Evolutionary conservation across 371 early-diverging fungal species (phyloP).

Genomic region (Globomyces sp.): DNA sequence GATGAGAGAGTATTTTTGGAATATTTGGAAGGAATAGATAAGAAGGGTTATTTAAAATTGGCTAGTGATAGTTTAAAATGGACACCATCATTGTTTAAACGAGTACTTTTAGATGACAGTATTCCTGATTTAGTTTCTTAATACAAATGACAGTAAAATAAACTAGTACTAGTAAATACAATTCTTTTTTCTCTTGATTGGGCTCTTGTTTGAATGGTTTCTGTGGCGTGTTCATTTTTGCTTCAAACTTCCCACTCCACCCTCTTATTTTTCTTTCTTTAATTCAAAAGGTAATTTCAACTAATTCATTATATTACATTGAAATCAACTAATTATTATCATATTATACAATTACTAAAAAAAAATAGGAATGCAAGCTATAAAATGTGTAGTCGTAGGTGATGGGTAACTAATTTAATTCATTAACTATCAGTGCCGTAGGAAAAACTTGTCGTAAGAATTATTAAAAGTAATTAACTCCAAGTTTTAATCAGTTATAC

Average conservation of each 20-base stretch:
- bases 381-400: constrained; percentile 98
- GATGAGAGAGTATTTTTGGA: constrained; percentile 22
- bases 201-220: no score
- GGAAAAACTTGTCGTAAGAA: constrained; percentile 89
- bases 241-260: no score
- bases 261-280: no score
- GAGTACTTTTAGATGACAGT: not conserved
- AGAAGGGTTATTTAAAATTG: constrained; percentile 30
- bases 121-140: no score
- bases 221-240: no score
- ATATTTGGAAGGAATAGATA: constrained; percentile 25
- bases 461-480: not conserved
- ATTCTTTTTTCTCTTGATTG: no score
- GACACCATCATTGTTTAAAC: constrained; percentile 31
- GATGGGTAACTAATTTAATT: constrained; percentile 74
- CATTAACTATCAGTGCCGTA: constrained; percentile 64
- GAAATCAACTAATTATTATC: no score
- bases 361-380: constrained; percentile 77
- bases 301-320: no score
- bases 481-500: constrained; percentile 90
- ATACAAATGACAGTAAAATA: no score
- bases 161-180: no score
- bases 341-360: no score
- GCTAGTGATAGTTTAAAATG: constrained; percentile 36
- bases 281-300: no score